These are phyloP conservation scores for Camellia granthamiana DNA, from an alignment of 148 eudicot genomes.

Conservation along the genomic window DNA sequence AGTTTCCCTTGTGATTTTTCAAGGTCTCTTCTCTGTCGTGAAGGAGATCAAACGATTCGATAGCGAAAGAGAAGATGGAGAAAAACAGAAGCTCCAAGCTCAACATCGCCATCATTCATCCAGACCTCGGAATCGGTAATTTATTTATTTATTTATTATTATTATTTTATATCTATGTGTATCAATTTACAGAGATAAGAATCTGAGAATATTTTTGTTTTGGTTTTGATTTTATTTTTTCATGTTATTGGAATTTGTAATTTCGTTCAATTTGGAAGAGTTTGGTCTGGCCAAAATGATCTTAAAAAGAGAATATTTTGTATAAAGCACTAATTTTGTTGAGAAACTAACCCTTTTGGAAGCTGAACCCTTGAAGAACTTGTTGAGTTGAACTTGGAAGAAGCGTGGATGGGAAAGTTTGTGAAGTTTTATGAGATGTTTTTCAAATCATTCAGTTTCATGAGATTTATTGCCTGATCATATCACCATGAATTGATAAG, in stretches of 20 bases:
- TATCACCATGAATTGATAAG: neutral
- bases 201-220: neutral
- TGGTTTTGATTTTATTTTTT: neutral
- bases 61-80: constrained; percentile 22
- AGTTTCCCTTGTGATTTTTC: too few relatives aligned
- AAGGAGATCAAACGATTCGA: neutral
- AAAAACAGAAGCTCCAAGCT: constrained; percentile 41
- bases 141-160: neutral
- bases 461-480: neutral
- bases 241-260: neutral
- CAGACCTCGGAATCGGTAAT: constrained; percentile 88
- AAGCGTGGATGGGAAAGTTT: neutral
- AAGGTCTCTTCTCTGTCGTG: neutral
- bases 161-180: too few relatives aligned
- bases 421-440: neutral
- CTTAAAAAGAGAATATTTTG: neutral
- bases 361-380: neutral
- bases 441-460: too few relatives aligned
- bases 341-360: neutral
- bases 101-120: constrained; percentile 75
- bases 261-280: neutral
- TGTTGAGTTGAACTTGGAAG: neutral
- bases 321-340: neutral
- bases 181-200: neutral
- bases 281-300: too few relatives aligned